These are phyloP conservation scores for Starmerella scarabaei DNA, from an alignment of 805 yeast species.

Conservation along the genomic window DNA sequence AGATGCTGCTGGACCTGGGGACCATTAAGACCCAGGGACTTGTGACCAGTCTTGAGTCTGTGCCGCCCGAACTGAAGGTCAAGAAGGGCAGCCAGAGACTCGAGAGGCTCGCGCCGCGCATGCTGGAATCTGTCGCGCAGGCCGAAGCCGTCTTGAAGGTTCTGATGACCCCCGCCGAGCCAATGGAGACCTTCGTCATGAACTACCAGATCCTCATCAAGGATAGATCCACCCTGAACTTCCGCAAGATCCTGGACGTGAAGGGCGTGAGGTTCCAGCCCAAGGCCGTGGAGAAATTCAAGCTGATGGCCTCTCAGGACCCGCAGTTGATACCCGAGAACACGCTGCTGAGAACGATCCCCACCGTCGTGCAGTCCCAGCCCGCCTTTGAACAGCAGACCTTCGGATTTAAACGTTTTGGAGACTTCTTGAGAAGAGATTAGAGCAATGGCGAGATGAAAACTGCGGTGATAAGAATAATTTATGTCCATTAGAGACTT, in stretches of 20 bases:
- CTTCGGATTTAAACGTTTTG: slow-evolving; percentile 12
- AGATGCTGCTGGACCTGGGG: slow-evolving; percentile 60
- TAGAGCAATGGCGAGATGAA: not conserved
- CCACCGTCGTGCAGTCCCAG: slow-evolving; percentile 10
- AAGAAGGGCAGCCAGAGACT: slow-evolving; percentile 23
- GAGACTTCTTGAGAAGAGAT: slow-evolving; percentile 16
- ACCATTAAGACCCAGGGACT: slow-evolving; percentile 43
- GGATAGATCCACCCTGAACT: slow-evolving; percentile 50
- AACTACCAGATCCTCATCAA: slow-evolving; percentile 54
- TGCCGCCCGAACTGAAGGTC: slow-evolving; percentile 29
- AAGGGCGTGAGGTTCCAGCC: slow-evolving; percentile 37
- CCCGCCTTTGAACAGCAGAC: slow-evolving; percentile 1
- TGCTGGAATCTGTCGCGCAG: slow-evolving; percentile 20
- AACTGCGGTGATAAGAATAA: too few relatives aligned
- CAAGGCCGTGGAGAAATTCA: slow-evolving; percentile 19
- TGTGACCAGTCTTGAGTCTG: slow-evolving; percentile 22
- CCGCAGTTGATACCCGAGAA: slow-evolving; percentile 12
- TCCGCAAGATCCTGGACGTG: slow-evolving; percentile 48
- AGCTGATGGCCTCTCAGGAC: slow-evolving; percentile 17
- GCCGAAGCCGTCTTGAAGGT: slow-evolving; percentile 59
- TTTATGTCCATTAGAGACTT: too few relatives aligned
- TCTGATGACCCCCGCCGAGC: slow-evolving; percentile 49
- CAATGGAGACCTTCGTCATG: slow-evolving; percentile 49
- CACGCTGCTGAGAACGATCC: slow-evolving; percentile 13
- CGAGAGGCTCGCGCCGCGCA: slow-evolving; percentile 10